These are phyloP conservation scores for Verticillium dahliae DNA, from an alignment of 2,329 filamentous ascomycete species.

Conservation along the genomic window DNA sequence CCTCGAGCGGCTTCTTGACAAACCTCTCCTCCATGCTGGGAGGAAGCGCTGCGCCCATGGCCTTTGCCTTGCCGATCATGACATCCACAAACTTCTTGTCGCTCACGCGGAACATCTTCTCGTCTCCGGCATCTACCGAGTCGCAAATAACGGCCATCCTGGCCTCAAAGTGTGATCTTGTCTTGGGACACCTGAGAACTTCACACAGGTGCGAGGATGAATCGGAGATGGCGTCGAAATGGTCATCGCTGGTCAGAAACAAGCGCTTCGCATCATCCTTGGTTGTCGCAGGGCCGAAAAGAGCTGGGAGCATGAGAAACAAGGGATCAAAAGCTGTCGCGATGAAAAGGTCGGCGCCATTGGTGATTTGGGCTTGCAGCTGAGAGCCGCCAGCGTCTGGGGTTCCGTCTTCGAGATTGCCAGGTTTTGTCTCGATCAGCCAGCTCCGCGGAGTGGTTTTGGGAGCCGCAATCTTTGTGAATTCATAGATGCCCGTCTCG, in stretches of 20 bases:
- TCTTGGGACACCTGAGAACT: conserved; percentile 42
- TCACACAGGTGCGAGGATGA: conserved; percentile 53
- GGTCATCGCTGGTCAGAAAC: conserved; percentile 65
- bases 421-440: conserved; percentile 40
- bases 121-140: conserved; percentile 73
- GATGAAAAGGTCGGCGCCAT: conserved; percentile 68
- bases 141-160: conserved; percentile 72
- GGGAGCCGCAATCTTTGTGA: conserved; percentile 50
- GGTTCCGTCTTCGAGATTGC: conserved; percentile 11
- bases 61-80: conserved; percentile 64
- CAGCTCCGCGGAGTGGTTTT: conserved; percentile 53
- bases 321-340: conserved; percentile 79
- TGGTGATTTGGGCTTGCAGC: conserved; percentile 37
- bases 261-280: conserved; percentile 47
- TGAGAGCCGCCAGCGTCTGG: conserved; percentile 9
- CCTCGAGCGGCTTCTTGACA: conserved; percentile 67
- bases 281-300: conserved; percentile 41
- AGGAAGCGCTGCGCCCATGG: conserved; percentile 65
- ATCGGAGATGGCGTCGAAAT: conserved; percentile 57
- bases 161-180: conserved; percentile 48
- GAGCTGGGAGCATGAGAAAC: conserved; percentile 73
- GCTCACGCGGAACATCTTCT: conserved; percentile 77
- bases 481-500: conserved; percentile 57
- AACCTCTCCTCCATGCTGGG: conserved; percentile 81
- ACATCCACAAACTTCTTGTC: conserved; percentile 61